phyloP scores from a whole-genome alignment of 1,284 basidiomycete species.

The Heliocybe sulcata region DNA sequence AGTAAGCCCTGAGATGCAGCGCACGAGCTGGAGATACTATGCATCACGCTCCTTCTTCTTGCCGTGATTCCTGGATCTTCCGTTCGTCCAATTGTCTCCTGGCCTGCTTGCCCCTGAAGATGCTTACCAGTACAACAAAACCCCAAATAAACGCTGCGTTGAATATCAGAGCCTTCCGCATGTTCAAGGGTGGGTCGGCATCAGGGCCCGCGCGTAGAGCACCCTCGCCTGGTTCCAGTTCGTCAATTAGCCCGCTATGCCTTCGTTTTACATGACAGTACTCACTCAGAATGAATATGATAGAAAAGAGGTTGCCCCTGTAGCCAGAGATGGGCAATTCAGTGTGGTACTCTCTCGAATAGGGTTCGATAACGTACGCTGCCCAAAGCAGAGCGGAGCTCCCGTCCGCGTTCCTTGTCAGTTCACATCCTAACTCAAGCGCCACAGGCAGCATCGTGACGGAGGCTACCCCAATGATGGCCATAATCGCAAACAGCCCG shows the following conservation, averaged over 20 bases:
- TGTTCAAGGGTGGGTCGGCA: constrained; percentile 62
- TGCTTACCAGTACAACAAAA: constrained; percentile 32
- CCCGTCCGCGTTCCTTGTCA: constrained; percentile 70
- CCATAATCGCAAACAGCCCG: constrained; percentile 58
- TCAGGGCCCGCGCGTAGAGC: constrained; percentile 53
- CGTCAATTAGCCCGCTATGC: not conserved
- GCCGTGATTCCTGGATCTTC: not conserved
- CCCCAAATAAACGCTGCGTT: constrained; percentile 41
- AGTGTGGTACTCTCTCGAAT: constrained; percentile 1
- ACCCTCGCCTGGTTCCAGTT: constrained; percentile 37
- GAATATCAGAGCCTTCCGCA: constrained; percentile 58
- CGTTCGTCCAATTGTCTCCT: constrained; percentile 52
- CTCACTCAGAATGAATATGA: constrained; percentile 63
- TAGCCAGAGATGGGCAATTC: not conserved
- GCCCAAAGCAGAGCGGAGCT: constrained; percentile 73
- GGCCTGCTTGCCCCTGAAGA: constrained; percentile 49
- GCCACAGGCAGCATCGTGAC: constrained; percentile 66
- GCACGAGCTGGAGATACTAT: not conserved
- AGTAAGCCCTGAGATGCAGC: no score
- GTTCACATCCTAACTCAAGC: constrained; percentile 68
- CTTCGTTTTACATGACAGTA: no score
- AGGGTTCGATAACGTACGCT: constrained; percentile 30
- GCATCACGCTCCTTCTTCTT: not conserved
- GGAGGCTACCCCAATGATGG: constrained; percentile 56
- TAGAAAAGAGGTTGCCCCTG: constrained; percentile 57